Base-by-base conservation (phyloP, 2,329 filamentous ascomycete species). In the Mycosphaerelloides madeirae region DNA sequence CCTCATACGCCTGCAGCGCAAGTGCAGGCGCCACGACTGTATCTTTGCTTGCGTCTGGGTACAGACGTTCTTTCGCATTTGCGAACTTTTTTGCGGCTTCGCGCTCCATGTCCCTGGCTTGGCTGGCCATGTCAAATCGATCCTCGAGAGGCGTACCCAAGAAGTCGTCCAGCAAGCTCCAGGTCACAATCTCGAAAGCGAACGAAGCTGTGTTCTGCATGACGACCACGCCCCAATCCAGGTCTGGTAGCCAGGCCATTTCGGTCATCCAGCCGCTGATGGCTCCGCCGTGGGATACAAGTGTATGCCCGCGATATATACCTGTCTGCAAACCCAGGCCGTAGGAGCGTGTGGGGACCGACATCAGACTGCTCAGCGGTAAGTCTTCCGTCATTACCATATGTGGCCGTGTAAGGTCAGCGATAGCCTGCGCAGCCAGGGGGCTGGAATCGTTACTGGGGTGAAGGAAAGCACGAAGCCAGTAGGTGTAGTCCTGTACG, bases 401-500 rank as follows among this genome's bases (percentile, higher is more conserved):
- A 31, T 46, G 50, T 19, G 43, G 42, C 1, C 40, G 40, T 9
- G 13, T 47, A 6, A 48, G 50, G 28, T 51, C 43, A 6, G 31
- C 40, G 7, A 53, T 42, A 5, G 49, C 43, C 3, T 38, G 35
- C 11, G 34, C 29, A 31, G 36, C 41, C 11, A 52, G 36, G 3
- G 44, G 35, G 16, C 28, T 29, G 20, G 31, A 38, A 5, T 25
- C 31, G 12, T 50, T 49, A 8, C 28, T 13, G 3, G 52, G 47
- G n/a, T 66, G 55, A 16, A 80, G 59, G 18, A 79, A 61, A 14
- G 70, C 72, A 18, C 64, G 62, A 2, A 78, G 52, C 77, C 77
- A 81, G 52, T 69, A 71, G 2, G 67, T 57, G 54, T 76, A 79
- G 60, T 79, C 76, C 7, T 65, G 41, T 1, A 73, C 73, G 37